Conservation (phyloP, 2,329 filamentous ascomycete species). For the Ophiostoma fasciatum region DNA sequence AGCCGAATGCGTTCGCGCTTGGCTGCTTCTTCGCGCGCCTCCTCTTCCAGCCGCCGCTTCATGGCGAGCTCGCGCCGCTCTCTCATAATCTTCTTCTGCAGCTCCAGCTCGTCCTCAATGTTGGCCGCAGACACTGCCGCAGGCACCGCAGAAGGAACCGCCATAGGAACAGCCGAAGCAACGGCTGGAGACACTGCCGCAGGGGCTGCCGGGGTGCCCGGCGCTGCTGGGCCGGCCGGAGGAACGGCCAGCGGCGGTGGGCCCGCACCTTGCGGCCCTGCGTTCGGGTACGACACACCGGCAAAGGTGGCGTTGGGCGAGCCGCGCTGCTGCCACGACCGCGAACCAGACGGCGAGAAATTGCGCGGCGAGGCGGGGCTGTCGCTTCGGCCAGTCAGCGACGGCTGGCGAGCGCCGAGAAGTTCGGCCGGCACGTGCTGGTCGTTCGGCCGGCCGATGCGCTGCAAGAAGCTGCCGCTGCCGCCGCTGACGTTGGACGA, state of each 20-base stretch:
- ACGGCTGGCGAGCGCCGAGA: slow-evolving; percentile 29
- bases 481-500: slow-evolving; percentile 88
- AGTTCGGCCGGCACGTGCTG: slow-evolving; percentile 26
- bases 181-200: too few relatives aligned
- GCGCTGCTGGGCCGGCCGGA: not conserved
- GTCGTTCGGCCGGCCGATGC: slow-evolving; percentile 31
- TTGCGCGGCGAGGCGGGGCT: slow-evolving; percentile 33
- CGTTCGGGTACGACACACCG: not conserved
- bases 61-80: slow-evolving; percentile 55
- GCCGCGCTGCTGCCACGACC: slow-evolving; percentile 25
- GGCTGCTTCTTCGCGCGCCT: slow-evolving; percentile 57
- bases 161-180: not conserved
- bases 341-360: slow-evolving; percentile 23
- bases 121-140: slow-evolving; percentile 17
- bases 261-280: not conserved
- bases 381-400: slow-evolving; percentile 35
- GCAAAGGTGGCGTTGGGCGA: slow-evolving; percentile 23
- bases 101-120: slow-evolving; percentile 41
- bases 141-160: not conserved
- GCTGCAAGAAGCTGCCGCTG: slow-evolving; percentile 54
- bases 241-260: not conserved
- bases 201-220: not conserved
- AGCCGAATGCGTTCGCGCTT: slow-evolving; percentile 54
- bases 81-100: slow-evolving; percentile 58
- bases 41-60: slow-evolving; percentile 52